These are phyloP conservation scores for Cubamyces lactineus DNA, from an alignment of 768 basidiomycete species.

Conservation along the genomic window DNA sequence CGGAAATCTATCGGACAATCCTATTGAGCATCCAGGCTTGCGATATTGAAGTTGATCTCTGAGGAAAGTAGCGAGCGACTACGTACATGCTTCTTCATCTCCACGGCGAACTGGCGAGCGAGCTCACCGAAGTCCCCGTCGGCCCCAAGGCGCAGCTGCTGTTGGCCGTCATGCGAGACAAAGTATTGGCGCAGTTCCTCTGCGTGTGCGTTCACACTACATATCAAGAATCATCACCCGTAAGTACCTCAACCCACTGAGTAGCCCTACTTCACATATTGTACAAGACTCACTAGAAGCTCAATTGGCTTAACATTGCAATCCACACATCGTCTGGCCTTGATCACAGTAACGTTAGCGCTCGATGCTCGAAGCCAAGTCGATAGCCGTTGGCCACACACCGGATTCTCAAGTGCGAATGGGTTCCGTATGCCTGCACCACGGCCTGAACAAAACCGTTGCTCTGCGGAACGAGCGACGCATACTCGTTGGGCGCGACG, in stretches of 20 bases:
- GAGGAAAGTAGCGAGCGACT: too few relatives aligned
- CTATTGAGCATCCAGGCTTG: too few relatives aligned
- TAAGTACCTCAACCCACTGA: too few relatives aligned
- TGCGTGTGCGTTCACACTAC: slow-evolving; percentile 33
- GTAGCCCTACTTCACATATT: neutral
- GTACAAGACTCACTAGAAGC: slow-evolving; percentile 29
- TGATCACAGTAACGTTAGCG: slow-evolving; percentile 32
- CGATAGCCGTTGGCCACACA: neutral
- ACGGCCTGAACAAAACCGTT: slow-evolving; percentile 6
- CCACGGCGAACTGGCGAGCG: slow-evolving; percentile 34
- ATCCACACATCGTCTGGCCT: slow-evolving; percentile 56
- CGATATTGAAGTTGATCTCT: neutral
- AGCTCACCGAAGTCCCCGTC: slow-evolving; percentile 38
- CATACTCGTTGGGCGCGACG: neutral
- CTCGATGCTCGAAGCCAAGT: neutral
- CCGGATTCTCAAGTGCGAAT: slow-evolving; percentile 12
- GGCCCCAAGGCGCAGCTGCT: slow-evolving; percentile 26
- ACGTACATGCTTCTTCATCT: slow-evolving; percentile 28
- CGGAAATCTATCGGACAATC: slow-evolving; percentile 24
- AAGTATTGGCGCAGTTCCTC: slow-evolving; percentile 41
- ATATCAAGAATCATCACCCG: neutral
- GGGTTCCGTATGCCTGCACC: slow-evolving; percentile 6
- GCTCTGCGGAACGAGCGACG: neutral
- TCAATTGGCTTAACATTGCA: slow-evolving; percentile 44
- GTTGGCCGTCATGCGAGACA: slow-evolving; percentile 40